Base-by-base conservation (phyloP, 2,329 filamentous ascomycete species). In the Xylariaceae sp. region DNA sequence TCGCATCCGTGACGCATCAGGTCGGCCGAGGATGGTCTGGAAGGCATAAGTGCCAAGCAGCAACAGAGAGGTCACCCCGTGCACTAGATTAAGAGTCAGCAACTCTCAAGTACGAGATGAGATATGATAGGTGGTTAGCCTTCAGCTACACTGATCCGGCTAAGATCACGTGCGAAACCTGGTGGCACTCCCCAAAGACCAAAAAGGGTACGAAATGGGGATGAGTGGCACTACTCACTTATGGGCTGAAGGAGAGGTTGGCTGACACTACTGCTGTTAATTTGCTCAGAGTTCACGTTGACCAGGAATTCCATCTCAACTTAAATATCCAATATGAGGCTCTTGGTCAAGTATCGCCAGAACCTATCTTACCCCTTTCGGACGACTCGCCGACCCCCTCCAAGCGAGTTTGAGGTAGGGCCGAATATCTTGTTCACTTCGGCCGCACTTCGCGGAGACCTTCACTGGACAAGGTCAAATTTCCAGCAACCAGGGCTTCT, bases 31-130 rank as follows among this genome's bases (percentile, higher is more conserved):
- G 50, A 73, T 71, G 31, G 64, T 59, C 61, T 79, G 75, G 38
- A 75, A 59, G 60, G 71, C 74, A 47, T 69, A 63, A 39, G 69
- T 67, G 62, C 74, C 72, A 44, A 78, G 61, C 19, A 79, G 60
- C 24, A 78, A 50, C 24, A 74, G 61, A 41, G 72, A 72, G 19
- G 71, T 65, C 47, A 78, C 49, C 39, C 71, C 62, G 52, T 76
- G 66, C 73, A 77, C 16, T n/a, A 32, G 22, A 26, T 26, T 26
- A 6, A 26, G 22, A 26, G 22, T 26, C 22, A 26, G 22, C 22
- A 26, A 6, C 11, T 26, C 11, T 26, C 11, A n/a, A n/a, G n/a
- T n/a, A n/a, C n/a, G n/a, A n/a, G n/a, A n/a, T n/a, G n/a, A n/a
- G n/a, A n/a, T n/a, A n/a, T n/a, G n/a, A n/a, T n/a, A n/a, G n/a